Evolutionary conservation across 140 eudicot species (phyloP).

Genomic region (Erigeron philadelphicus): DNA sequence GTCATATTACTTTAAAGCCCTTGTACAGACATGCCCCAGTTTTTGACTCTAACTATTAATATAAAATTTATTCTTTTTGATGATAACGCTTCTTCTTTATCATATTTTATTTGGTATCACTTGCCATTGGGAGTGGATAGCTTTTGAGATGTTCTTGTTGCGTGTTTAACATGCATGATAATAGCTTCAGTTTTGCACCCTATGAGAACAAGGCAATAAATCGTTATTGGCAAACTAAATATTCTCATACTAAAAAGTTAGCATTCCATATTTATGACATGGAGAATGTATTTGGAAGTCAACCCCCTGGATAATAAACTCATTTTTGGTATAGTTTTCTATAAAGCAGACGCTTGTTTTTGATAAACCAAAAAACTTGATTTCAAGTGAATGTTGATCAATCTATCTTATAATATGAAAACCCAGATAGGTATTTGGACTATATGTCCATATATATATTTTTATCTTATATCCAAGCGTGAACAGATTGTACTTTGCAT

Average conservation of each 20-base stretch:
- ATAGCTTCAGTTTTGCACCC: background rate
- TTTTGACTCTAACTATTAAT: conserved; percentile 20
- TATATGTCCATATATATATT: background rate
- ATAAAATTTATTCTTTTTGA: conserved; percentile 20
- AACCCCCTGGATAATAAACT: background rate
- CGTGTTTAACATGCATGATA: conserved; percentile 14
- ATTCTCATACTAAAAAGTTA: conserved; percentile 11
- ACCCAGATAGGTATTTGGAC: conserved; percentile 13
- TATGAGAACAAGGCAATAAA: conserved; percentile 5
- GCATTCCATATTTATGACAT: background rate
- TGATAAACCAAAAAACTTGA: background rate
- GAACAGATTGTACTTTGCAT: conserved; percentile 17
- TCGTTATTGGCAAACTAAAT: conserved; percentile 6
- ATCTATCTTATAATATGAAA: background rate
- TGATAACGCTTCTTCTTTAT: background rate
- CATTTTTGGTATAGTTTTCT: background rate
- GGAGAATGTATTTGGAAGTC: background rate
- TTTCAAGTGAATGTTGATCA: background rate
- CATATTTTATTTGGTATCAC: conserved; percentile 13
- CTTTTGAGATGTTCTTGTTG: conserved; percentile 7
- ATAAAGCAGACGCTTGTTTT: background rate
- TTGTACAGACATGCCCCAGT: conserved; percentile 42
- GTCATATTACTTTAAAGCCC: conserved; percentile 21
- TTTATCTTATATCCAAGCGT: background rate
- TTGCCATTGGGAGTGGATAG: conserved; percentile 27